Evolutionary conservation across 768 basidiomycete genomes (phyloP), one percentile per base, ranked within the genome.

Genomic region (Mycena albidolilacea): DNA sequence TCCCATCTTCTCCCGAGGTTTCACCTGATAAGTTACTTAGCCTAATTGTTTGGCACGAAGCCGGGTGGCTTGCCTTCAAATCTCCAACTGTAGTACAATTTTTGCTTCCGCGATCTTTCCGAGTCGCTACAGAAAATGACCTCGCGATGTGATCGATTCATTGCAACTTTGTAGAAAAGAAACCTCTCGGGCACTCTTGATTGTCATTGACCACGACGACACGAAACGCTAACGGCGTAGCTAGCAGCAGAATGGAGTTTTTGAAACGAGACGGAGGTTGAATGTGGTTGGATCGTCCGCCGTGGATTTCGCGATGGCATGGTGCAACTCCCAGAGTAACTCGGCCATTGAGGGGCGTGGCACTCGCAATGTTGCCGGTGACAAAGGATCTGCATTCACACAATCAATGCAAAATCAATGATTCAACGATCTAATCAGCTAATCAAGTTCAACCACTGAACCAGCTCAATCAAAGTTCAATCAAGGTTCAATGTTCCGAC

Each of bases 221-320:
- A 15, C 55, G 44, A 43, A 69, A 65, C 12, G 48, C 63, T 0
- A 23, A 17, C 35, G 61, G 67, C 6, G 14, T 65, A 17, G 63
- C 43, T 65, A 17, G 63, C 43, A 39, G 61, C 17, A 15, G 39
- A 17, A 61, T 60, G 41, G 50, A 67, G 14, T 17, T 64, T 69
- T 57, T 1, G 67, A 73, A 57, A 69, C 68, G 46, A 59, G 60
- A 48, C 67, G 68, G 43, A 70, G 67, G 30, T 5, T 60, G 11
- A 69, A n/a, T 17, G 69, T 43, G 17, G 17, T 37, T 3, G 17
- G 37, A 7, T 55, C 44, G 43, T 65, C 46, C 35, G 44, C 59
- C 14, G 43, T 9, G 5, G 21, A 11, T 15, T 23, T 19, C 8
- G 46, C 15, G 19, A 71, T 71, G 48, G 38, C n/a, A 14, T 37